Percentiles rank a stretch among this genome's conserved stretches.
Evolutionary conservation across 2,329 filamentous ascomycete species (phyloP).

Genomic region (Chaetomiaceae sp.): DNA sequence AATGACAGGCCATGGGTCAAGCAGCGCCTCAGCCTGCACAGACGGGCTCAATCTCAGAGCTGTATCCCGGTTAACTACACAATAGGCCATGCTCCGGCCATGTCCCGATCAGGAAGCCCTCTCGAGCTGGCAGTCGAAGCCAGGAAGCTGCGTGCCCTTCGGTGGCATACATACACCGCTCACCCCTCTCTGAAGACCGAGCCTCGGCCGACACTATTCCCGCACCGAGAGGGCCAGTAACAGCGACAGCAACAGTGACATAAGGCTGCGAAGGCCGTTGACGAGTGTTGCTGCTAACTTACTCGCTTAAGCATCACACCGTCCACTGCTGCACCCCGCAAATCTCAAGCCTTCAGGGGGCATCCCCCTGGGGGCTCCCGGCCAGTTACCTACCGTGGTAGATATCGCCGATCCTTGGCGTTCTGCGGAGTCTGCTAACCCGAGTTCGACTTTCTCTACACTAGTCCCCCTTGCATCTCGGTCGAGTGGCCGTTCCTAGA

Average conservation of each 20-base stretch:
- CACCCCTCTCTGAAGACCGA: neutral
- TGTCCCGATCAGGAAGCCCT: neutral
- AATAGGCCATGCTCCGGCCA: neutral
- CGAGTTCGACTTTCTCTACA: neutral
- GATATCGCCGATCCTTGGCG: neutral
- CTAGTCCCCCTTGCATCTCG: neutral
- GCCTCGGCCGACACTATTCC: neutral
- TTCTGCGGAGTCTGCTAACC: conserved; percentile 1
- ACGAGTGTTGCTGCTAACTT: no score
- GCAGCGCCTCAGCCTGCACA: neutral
- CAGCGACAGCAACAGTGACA: no score
- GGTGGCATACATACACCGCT: no score
- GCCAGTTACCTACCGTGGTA: neutral
- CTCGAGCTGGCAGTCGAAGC: no score
- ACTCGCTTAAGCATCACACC: conserved; percentile 15
- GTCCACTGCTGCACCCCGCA: conserved; percentile 19
- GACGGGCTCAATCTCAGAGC: conserved; percentile 7
- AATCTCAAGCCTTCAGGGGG: conserved; percentile 5
- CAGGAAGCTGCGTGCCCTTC: no score
- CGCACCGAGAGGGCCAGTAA: no score
- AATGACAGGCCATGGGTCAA: conserved; percentile 7
- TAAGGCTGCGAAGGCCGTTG: no score
- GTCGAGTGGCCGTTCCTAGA: neutral
- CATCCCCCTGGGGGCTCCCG: neutral
- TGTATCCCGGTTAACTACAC: neutral